phyloP scores from a whole-genome alignment of 2,329 filamentous ascomycete genomes.

The Aureobasidium sp. region DNA sequence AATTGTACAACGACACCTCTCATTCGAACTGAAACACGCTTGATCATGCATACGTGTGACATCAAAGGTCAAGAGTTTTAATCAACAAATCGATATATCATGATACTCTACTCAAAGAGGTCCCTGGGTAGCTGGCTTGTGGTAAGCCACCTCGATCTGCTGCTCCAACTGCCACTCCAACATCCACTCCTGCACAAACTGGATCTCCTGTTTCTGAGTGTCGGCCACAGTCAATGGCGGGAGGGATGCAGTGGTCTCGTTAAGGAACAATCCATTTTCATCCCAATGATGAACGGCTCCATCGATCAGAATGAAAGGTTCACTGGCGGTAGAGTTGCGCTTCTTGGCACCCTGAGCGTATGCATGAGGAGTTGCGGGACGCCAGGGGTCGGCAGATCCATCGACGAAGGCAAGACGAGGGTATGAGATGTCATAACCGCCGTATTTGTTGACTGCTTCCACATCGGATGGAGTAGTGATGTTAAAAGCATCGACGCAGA shows the following conservation, averaged over 20 bases:
- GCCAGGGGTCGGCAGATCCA: constrained; percentile 74
- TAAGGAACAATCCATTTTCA: constrained; percentile 58
- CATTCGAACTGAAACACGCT: background rate
- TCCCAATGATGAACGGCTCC: constrained; percentile 79
- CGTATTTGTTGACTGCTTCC: constrained; percentile 65
- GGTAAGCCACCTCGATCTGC: constrained; percentile 4
- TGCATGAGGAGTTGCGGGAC: constrained; percentile 62
- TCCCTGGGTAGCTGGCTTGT: background rate
- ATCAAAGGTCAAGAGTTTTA: background rate
- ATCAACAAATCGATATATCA: background rate
- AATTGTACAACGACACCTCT: background rate
- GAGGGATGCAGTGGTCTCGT: constrained; percentile 50
- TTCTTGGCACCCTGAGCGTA: constrained; percentile 44
- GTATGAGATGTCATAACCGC: constrained; percentile 64
- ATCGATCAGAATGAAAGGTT: constrained; percentile 66
- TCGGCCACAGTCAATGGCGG: constrained; percentile 52
- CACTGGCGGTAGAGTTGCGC: constrained; percentile 51
- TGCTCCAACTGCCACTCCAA: constrained; percentile 43
- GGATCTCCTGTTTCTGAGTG: constrained; percentile 50
- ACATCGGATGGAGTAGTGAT: constrained; percentile 56
- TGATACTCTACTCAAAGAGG: background rate
- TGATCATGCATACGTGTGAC: background rate
- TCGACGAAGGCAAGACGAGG: constrained; percentile 70
- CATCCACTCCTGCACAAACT: constrained; percentile 61
- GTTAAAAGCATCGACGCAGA: constrained; percentile 63